Evolutionary conservation across 2,329 filamentous ascomycete species (phyloP), one percentile per base, ranked within the genome.

Genomic region (Zasmidium citrigriseum): DNA sequence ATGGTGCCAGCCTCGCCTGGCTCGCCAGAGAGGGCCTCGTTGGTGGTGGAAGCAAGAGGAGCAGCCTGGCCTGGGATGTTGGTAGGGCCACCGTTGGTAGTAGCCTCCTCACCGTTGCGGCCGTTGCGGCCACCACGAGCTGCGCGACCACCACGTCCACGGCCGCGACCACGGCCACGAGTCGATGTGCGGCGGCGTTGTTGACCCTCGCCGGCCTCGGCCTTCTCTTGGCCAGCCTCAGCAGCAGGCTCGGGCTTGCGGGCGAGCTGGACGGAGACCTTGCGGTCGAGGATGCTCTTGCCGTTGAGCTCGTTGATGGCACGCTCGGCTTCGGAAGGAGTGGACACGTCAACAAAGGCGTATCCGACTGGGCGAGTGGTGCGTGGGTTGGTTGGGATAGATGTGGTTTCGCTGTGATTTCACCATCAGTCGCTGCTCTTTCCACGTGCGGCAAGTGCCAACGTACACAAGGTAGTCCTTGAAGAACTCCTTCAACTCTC

Each of bases 401-500:
- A 98, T 78, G 93, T 93, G 78, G 91, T 96, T 85, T 99, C 95
- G 80, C 95, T 98, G 73, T 38, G 14, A 50, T 58, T 34, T 51
- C 58, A 68, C n/a, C 46, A 59, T 69, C 60, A 74, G 62, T 49
- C 44, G 41, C n/a, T 49, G 48, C 48, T 52, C 49, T 48, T 52
- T 46, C 49, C 46, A 44, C 7, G 20, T 21, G n/a, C 12, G 18
- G 44, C 45, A 54, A 48, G 66, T 55, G 62, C 57, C 58, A 64
- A 90, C 93, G 86, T 86, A 99, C 95, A 99, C 91, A 84, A 95
- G 89, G 86, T 96, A 98, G 81, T 89, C 90, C 86, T 95, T 93
- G 89, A 99, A 99, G 87, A 99, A 99, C 73, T 95, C 90, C 86
- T 96, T 96, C 86, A 99, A 91, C 89, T 97, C 92, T 89, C 90